A percentile compares a stretch with the other conserved stretches of the same genome.
Conservation (phyloP, 2,329 filamentous ascomycete genomes). For the Aspergillus luchuensis region DNA sequence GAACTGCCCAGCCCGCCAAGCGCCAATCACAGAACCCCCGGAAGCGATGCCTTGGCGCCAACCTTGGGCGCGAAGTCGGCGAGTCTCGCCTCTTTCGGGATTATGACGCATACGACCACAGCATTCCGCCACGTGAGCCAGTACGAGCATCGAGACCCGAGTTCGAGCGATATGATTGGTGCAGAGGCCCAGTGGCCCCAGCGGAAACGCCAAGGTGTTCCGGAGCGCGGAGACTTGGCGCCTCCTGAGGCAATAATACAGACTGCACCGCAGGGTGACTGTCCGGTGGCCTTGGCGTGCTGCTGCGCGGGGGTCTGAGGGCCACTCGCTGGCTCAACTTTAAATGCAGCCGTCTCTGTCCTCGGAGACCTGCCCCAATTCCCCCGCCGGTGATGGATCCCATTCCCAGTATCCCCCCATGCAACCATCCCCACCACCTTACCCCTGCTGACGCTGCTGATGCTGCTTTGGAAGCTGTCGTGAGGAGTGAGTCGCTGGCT, state of each 20-base stretch:
- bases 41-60: conserved; percentile 12
- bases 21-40: conserved; percentile 11
- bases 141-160: conserved; percentile 7
- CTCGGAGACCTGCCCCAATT: background rate
- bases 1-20: conserved; percentile 16
- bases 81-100: background rate
- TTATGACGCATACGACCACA: conserved; percentile 22
- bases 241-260: conserved; percentile 7
- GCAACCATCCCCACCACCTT: background rate
- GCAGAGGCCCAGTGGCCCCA: background rate
- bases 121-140: conserved; percentile 16
- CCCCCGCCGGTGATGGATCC: conserved; percentile 9
- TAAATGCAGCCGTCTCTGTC: conserved; percentile 11
- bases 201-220: conserved; percentile 25
- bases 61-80: conserved; percentile 7
- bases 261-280: conserved; percentile 11
- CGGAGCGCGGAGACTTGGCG: conserved; percentile 25
- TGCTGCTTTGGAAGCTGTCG: background rate
- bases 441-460: background rate
- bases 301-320: conserved; percentile 16
- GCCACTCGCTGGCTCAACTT: conserved; percentile 11
- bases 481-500: background rate
- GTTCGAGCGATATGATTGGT: conserved; percentile 10
- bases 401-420: background rate
- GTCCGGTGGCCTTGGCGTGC: conserved; percentile 17